Percentiles rank a stretch among this genome's conserved stretches.
Evolutionary conservation across 2,329 filamentous ascomycete species (phyloP).

Genomic region (Cladophialophora exuberans): DNA sequence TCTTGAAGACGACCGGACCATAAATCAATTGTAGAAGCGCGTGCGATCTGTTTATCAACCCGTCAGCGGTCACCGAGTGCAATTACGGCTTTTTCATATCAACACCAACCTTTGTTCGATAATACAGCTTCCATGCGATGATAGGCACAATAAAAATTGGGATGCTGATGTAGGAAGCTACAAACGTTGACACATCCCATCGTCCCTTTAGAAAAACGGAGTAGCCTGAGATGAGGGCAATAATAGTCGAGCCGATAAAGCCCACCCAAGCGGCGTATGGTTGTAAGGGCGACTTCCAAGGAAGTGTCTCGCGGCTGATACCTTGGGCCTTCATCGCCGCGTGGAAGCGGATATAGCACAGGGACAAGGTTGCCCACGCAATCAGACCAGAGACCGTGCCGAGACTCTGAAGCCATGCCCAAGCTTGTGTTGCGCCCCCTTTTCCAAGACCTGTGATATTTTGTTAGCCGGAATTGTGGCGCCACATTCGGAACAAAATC

Average conservation of each 20-base stretch:
- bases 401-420: constrained; percentile 53
- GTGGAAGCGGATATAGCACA: constrained; percentile 53
- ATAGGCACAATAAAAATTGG: constrained; percentile 16
- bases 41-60: background rate
- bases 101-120: constrained; percentile 12
- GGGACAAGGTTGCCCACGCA: constrained; percentile 53
- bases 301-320: constrained; percentile 7
- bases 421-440: constrained; percentile 42
- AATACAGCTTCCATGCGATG: constrained; percentile 13
- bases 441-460: constrained; percentile 43
- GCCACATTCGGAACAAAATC: constrained; percentile 46
- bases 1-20: constrained; percentile 38
- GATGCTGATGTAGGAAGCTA: constrained; percentile 18
- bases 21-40: constrained; percentile 18
- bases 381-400: constrained; percentile 53
- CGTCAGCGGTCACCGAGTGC: background rate
- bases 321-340: constrained; percentile 65
- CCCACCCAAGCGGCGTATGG: constrained; percentile 13
- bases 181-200: constrained; percentile 9
- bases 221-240: constrained; percentile 19
- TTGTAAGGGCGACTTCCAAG: constrained; percentile 15
- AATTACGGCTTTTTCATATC: background rate
- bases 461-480: too few species aligned
- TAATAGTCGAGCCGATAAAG: constrained; percentile 6
- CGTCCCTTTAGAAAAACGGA: constrained; percentile 1